A percentile compares a stretch with the other conserved stretches of the same genome.
phyloP scores from a whole-genome alignment of 2,329 filamentous ascomycete species.

The Sarocladiaceae sp. region DNA sequence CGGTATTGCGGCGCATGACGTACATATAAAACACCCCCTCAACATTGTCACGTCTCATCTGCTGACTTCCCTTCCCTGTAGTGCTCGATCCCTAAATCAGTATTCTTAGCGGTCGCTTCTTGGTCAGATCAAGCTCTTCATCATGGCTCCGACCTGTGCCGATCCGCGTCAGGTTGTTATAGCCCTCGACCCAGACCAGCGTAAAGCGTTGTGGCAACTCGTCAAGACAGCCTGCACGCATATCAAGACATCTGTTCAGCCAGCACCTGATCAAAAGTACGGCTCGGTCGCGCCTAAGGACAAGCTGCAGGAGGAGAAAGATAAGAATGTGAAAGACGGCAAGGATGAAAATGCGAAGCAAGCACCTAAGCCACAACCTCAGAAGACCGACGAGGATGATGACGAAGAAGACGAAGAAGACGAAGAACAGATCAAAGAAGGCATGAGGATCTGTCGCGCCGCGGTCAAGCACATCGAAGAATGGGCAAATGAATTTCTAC shows the following conservation, averaged over 20 bases:
- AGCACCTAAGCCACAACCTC: slow-evolving; percentile 13
- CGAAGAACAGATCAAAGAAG: slow-evolving; percentile 14
- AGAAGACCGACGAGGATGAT: slow-evolving; percentile 2
- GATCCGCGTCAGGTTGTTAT: slow-evolving; percentile 54
- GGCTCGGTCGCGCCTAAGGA: slow-evolving; percentile 21
- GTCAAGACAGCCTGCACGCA: slow-evolving; percentile 47
- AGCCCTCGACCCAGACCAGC: slow-evolving; percentile 47
- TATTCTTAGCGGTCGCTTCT: not conserved
- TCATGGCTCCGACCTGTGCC: slow-evolving; percentile 50
- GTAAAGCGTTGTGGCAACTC: slow-evolving; percentile 47
- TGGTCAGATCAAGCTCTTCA: slow-evolving; percentile 7
- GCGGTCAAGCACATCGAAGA: slow-evolving; percentile 68
- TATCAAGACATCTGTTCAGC: slow-evolving; percentile 49
- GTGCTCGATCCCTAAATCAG: no score
- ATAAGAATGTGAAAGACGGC: slow-evolving; percentile 12
- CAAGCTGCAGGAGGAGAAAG: not conserved
- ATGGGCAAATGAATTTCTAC: slow-evolving; percentile 72
- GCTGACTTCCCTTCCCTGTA: no score
- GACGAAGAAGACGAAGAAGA: not conserved
- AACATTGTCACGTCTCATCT: not conserved
- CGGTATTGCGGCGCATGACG: not conserved
- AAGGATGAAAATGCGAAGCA: not conserved
- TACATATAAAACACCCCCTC: not conserved
- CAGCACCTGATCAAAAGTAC: slow-evolving; percentile 24
- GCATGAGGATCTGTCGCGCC: slow-evolving; percentile 37